Base-by-base conservation (phyloP, 148 eudicot species). In the Rheum nobile region DNA sequence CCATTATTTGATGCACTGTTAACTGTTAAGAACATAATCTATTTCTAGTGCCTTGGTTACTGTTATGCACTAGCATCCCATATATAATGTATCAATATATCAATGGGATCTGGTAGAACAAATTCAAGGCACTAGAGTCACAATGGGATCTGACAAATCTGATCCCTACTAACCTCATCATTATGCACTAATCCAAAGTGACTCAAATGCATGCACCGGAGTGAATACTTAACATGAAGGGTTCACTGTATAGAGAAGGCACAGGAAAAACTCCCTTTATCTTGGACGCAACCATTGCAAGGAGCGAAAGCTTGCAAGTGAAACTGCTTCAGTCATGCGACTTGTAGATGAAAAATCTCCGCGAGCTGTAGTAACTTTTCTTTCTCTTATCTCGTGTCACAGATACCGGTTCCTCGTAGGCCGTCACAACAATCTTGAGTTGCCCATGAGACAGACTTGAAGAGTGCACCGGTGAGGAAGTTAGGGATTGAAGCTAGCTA, bases 341-440 rank as follows among this genome's bases (percentile, higher is more conserved):
- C 11, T 54, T 54, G 28, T 8, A 54, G 61, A 22, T 17, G 7
- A n/a, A 50, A 19, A 5, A 50, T n/a, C 8, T 19, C 24, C 7
- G 7, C 17, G 16, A 9, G 32, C 31, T 9, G 31, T 9, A 31
- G 2, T 28, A 63, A 31, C 39, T 29, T 31, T 10, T 63, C 38
- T 32, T 4, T 24, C 34, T 26, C 9, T 65, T 19, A 26, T 4
- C 21, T n/a, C 5, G 41, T 65, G 22, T 19, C 21, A 65, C 70
- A 65, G 70, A 65, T 65, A 16, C 70, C 39, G 16, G 38, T 65
- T 65, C 41, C 32, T 34, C 39, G 39, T 16, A 65, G 32, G 39
- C 39, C 70, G 17, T 65, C 41, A 65, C 70, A 65, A 16, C 39
- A 65, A 34, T 17, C 70, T 65, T 32, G 70, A 65, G 70, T 34